Base-by-base conservation (phyloP, 1,284 basidiomycete genomes). In the Mixia osmundae region DNA sequence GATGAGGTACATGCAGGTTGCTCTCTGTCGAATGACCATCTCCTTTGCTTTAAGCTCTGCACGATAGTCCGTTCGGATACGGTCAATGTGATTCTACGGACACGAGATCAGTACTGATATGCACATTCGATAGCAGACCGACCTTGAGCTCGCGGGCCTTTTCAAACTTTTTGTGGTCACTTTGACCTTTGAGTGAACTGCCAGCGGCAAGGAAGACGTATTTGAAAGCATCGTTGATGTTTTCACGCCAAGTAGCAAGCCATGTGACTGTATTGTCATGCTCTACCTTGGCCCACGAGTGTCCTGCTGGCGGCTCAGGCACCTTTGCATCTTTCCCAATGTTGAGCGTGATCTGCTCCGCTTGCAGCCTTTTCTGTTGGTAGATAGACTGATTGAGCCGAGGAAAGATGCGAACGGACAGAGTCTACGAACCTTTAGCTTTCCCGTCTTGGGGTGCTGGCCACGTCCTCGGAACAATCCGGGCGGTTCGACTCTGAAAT, bases 401-500 rank as follows among this genome's bases (percentile, higher is more conserved):
- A 18, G 20, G 3, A 7, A 18, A 24, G 9, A 21, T 19, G 7
- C 30, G 30, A 36, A 10, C 33, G 30, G 28, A 35, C 33, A 12
- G 12, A 22, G 7, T 50, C 57, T 48, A 41, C 59, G 49, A 50
- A 83, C 80, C 68, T 97, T 99, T 43, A 95, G 65, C 35, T 74
- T 75, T 18, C 91, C 91, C 57, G 94, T 95, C 65, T 79, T 87
- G 1, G 91, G 91, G 58, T 99, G 91, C 50, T 94, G 83, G 41
- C 91, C 91, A 47, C 91, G 85, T 41, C 91, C 91, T 57, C 89
- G 67, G 62, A 97, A 99, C 29, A 97, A 63, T 28, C 85, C 83
- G 14, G 91, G 91, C 53, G 91, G 91, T 65, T 99, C 91, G 34
- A 95, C 74, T 47, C 85, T 71, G 64, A 97, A 95, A 61, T 97